A percentile compares a stretch with the other conserved stretches of the same genome.
Evolutionary conservation across 1,284 basidiomycete genomes (phyloP).

Genomic region (Moesziomyces globuligerus): DNA sequence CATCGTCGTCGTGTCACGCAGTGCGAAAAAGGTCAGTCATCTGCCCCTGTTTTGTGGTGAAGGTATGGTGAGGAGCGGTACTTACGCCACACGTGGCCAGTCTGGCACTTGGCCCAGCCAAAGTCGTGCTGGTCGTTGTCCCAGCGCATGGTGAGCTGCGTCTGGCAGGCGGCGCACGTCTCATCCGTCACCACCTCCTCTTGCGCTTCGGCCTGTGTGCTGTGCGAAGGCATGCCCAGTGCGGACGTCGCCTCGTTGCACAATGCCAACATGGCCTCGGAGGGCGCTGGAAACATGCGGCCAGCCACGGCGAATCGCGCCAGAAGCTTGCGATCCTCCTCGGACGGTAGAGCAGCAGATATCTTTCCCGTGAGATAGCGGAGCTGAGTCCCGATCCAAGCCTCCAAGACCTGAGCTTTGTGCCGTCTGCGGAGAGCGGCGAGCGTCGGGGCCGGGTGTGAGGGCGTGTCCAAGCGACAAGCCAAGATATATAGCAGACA

Average conservation of each 20-base stretch:
- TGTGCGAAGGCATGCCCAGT: background rate
- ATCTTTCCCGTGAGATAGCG: background rate
- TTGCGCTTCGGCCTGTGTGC: background rate
- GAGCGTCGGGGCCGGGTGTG: background rate
- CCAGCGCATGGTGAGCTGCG: conserved; percentile 16
- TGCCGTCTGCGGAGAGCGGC: conserved; percentile 1
- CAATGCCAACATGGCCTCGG: background rate
- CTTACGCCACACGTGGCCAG: conserved; percentile 41
- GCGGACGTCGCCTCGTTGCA: conserved; percentile 2
- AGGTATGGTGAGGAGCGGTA: background rate
- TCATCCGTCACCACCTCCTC: conserved; percentile 9
- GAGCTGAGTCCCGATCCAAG: conserved; percentile 12
- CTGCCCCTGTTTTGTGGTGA: background rate
- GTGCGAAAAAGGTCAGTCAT: background rate
- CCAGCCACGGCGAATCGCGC: conserved; percentile 1
- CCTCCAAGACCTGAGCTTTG: background rate
- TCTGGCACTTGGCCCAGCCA: conserved; percentile 33
- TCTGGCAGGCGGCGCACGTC: conserved; percentile 32
- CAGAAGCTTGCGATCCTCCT: conserved; percentile 2
- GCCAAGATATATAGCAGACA: conserved; percentile 24
- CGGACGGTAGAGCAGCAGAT: background rate
- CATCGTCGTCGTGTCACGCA: background rate
- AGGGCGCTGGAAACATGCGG: conserved; percentile 3
- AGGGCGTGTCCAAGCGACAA: conserved; percentile 4
- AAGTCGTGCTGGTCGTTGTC: conserved; percentile 9